These are phyloP conservation scores for Saccharomycopsis phalli DNA, from an alignment of 1,139 yeast species.

Conservation along the genomic window DNA sequence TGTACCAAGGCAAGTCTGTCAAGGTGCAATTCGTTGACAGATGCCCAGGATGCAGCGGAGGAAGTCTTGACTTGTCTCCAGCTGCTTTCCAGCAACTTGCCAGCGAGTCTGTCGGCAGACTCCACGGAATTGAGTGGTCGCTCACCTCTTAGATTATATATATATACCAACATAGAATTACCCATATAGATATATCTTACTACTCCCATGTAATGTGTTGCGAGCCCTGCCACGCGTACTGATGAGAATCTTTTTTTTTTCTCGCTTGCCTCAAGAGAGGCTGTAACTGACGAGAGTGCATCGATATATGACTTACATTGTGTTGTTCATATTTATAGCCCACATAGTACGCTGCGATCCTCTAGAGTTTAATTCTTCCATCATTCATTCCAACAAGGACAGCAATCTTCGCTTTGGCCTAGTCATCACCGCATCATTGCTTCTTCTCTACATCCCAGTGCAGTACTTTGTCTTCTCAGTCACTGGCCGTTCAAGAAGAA, in stretches of 20 bases:
- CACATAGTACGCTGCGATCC: neutral
- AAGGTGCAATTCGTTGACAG: constrained; percentile 44
- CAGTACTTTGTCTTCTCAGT: constrained; percentile 4
- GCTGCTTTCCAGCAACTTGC: constrained; percentile 42
- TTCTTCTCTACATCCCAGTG: constrained; percentile 14
- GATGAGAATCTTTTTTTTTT: neutral
- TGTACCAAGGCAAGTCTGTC: constrained; percentile 36
- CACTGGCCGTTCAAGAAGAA: neutral
- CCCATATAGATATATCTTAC: neutral
- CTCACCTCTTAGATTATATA: neutral
- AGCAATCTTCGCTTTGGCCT: constrained; percentile 9
- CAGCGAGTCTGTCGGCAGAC: constrained; percentile 35
- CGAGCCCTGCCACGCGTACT: too few species aligned
- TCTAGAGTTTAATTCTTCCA: neutral
- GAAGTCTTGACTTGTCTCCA: constrained; percentile 45
- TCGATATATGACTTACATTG: neutral
- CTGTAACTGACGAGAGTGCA: neutral
- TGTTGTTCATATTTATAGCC: neutral
- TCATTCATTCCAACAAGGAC: constrained; percentile 2
- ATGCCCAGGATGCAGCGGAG: constrained; percentile 41
- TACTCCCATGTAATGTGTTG: too few species aligned
- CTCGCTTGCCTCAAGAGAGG: neutral
- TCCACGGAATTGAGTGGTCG: constrained; percentile 24
- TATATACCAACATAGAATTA: neutral
- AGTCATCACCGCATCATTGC: constrained; percentile 12